Percentiles rank a stretch among this genome's conserved stretches.
These are phyloP conservation scores for Taphrina wiesneri DNA, from an alignment of 1,139 yeast species.

Conservation along the genomic window DNA sequence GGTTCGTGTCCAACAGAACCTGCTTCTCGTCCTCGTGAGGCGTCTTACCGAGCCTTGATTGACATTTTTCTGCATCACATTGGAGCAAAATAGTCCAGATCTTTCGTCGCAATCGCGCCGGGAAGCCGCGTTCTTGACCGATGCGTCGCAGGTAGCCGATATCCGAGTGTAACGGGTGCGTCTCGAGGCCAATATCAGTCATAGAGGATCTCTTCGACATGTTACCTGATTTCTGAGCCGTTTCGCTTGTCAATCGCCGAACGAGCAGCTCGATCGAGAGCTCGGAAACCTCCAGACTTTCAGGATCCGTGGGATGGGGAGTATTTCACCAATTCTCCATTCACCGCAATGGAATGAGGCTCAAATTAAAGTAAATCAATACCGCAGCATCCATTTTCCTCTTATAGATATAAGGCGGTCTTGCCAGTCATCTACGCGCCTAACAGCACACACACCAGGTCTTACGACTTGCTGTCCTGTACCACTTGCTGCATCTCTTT, in stretches of 20 bases:
- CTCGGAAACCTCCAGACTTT: slow-evolving; percentile 6
- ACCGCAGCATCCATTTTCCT: no score
- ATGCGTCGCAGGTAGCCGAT: slow-evolving; percentile 1
- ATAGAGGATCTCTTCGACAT: background rate
- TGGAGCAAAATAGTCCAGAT: slow-evolving; percentile 16
- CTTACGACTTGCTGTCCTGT: no score
- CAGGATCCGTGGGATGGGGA: no score
- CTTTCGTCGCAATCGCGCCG: background rate
- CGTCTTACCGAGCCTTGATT: background rate
- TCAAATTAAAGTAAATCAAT: no score
- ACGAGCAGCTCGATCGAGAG: slow-evolving; percentile 19
- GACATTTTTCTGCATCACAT: background rate
- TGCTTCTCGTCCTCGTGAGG: slow-evolving; percentile 63
- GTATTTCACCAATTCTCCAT: no score
- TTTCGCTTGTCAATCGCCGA: slow-evolving; percentile 17
- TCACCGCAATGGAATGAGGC: no score
- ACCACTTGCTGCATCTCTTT: background rate
- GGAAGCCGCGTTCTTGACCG: slow-evolving; percentile 13
- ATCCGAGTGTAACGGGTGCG: background rate
- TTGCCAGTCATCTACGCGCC: no score
- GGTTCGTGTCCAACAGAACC: slow-evolving; percentile 68
- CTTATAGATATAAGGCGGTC: no score
- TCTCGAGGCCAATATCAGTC: background rate
- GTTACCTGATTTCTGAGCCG: background rate
- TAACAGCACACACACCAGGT: background rate